Evolutionary conservation across 1,284 basidiomycete species (phyloP).

Genomic region (Pisolithus thermaeus): DNA sequence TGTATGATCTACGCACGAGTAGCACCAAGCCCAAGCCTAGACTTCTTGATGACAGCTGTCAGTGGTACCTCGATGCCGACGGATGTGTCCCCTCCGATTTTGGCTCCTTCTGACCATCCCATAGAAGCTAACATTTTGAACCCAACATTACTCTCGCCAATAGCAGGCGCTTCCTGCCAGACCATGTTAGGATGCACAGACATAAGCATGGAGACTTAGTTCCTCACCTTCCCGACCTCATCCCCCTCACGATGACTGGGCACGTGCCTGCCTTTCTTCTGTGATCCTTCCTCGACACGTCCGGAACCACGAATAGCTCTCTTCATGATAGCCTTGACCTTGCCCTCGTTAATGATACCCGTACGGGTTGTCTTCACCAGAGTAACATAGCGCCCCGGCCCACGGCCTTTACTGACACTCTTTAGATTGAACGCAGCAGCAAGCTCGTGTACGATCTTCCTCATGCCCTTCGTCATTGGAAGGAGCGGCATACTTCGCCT

Average conservation of each 20-base stretch:
- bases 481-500: slow-evolving; percentile 59
- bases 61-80: slow-evolving; percentile 62
- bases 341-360: slow-evolving; percentile 51
- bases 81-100: slow-evolving; percentile 50
- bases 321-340: slow-evolving; percentile 51
- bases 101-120: slow-evolving; percentile 72
- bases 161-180: slow-evolving; percentile 62
- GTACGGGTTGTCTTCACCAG: slow-evolving; percentile 62
- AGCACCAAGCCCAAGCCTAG: slow-evolving; percentile 69
- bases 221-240: slow-evolving; percentile 62
- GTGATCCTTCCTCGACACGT: slow-evolving; percentile 21
- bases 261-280: slow-evolving; percentile 22
- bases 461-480: slow-evolving; percentile 65
- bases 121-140: slow-evolving; percentile 72
- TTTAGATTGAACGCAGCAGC: slow-evolving; percentile 72
- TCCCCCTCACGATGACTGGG: slow-evolving; percentile 65
- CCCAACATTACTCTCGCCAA: slow-evolving; percentile 64
- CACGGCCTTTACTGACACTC: slow-evolving; percentile 71
- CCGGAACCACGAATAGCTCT: slow-evolving; percentile 30
- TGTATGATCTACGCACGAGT: slow-evolving; percentile 10
- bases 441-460: slow-evolving; percentile 73
- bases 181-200: not conserved
- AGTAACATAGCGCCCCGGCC: slow-evolving; percentile 58
- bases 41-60: slow-evolving; percentile 67
- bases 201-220: not conserved